Conservation (phyloP, 371 early-diverging fungal genomes). For the Lichtheimia hyalospora region DNA sequence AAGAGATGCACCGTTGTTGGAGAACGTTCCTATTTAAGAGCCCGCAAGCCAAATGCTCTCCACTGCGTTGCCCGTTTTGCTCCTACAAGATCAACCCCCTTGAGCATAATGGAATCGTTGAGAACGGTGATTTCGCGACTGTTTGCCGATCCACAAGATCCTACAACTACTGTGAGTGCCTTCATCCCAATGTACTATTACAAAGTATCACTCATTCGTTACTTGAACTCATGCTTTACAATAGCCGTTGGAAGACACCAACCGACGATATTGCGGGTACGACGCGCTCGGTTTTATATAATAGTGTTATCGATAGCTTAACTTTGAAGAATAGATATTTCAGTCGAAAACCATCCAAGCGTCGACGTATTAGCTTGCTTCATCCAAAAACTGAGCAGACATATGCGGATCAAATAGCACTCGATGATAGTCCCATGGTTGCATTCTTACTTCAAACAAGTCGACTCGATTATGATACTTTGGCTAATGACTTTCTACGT, state of each 20-base stretch:
- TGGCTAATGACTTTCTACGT: constrained; percentile 37
- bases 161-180: constrained; percentile 20
- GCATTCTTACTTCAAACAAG: constrained; percentile 21
- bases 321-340: constrained; percentile 8
- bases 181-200: too few relatives aligned
- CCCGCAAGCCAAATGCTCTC: too few relatives aligned
- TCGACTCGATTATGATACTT: constrained; percentile 35
- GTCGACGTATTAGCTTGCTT: constrained; percentile 34
- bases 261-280: constrained; percentile 14
- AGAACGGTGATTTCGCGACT: constrained; percentile 43
- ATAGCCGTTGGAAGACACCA: constrained; percentile 9
- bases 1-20: background rate
- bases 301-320: background rate
- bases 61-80: too few relatives aligned
- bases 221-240: background rate
- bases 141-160: constrained; percentile 42
- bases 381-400: constrained; percentile 28
- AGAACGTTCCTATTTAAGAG: too few relatives aligned
- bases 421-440: constrained; percentile 26
- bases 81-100: too few relatives aligned
- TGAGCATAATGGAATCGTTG: constrained; percentile 37
- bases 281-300: constrained; percentile 5
- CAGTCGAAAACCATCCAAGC: constrained; percentile 35
- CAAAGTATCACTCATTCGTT: background rate
- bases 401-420: constrained; percentile 3